Base-by-base conservation (phyloP, 306 rosid species). In the Cajanus cajan region DNA sequence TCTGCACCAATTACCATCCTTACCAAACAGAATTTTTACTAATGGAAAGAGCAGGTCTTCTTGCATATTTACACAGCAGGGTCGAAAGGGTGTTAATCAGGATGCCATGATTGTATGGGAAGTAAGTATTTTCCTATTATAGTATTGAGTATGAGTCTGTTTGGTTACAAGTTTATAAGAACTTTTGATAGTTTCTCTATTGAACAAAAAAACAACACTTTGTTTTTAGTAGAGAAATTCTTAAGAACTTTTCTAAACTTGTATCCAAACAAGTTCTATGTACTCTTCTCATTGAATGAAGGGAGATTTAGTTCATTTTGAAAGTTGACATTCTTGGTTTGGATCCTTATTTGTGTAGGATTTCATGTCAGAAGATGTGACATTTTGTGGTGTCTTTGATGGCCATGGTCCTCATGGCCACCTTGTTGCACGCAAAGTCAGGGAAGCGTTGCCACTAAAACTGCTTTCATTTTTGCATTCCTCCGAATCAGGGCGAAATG, bases 61-160 rank as follows among this genome's bases (percentile, higher is more conserved):
- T 68, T 94, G 98, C 87, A 82, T 93, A 81, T 96, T 90, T 78
- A 93, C 97, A 0, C 98, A 96, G 87, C 98, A 93, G 78, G 99
- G 99, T 24, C 92, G 93, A 2, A 96, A 96, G 83, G 99, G 99
- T 66, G 80, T 93, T 78, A 96, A 96, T 84, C 99, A 96, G 86
- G 99, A 96, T 79, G 96, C 99, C 74, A 96, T 96, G 99, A 73
- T 96, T 81, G 98, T 93, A 21, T 96, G 99, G 99, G 99, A 96
- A 87, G 99, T 95, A 84, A 79, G 97, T 89, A 57, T 77, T 31
- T 43, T 69, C 33, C 76, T 68, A 47, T 43, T 51, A 4, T 57
- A 31, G 31, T 39, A 33, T 39, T 19, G 39, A 33, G 62, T 62
- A 59, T 28, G 31, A 28, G 1, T 28, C 3, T 28, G 31, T 28